phyloP scores from a whole-genome alignment of 75 land plant species.

The Gnetum montanum region DNA sequence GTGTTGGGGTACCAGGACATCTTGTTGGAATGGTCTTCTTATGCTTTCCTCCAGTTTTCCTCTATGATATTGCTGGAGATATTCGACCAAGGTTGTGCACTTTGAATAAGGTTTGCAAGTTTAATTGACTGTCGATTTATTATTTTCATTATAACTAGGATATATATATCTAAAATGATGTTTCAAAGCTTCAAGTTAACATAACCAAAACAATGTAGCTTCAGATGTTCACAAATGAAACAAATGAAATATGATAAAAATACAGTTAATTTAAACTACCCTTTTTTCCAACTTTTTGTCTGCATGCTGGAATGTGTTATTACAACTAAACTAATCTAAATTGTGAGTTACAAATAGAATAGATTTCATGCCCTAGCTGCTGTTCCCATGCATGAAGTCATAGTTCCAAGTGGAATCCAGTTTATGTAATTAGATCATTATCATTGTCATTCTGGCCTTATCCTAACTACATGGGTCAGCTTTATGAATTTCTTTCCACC shows the following conservation, averaged over 20 bases:
- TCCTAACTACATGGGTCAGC: too few relatives aligned
- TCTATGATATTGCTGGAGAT: slow-evolving; percentile 39
- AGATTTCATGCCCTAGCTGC: too few relatives aligned
- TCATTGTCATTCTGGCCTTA: too few relatives aligned
- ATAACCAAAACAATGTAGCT: neutral
- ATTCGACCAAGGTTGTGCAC: slow-evolving; percentile 43
- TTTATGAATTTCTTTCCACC: too few relatives aligned
- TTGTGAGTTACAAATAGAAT: too few relatives aligned
- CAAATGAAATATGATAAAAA: neutral
- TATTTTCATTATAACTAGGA: neutral
- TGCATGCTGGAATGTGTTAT: too few relatives aligned
- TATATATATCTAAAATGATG: neutral
- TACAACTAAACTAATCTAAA: too few relatives aligned
- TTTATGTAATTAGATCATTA: too few relatives aligned
- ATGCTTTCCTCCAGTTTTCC: slow-evolving; percentile 61
- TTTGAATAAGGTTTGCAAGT: slow-evolving; percentile 63
- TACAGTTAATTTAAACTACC: neutral
- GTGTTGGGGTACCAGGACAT: slow-evolving; percentile 43
- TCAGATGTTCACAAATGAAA: too few relatives aligned
- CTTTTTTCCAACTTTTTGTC: neutral
- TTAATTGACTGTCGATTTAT: neutral
- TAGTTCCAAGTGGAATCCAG: too few relatives aligned
- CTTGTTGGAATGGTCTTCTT: slow-evolving; percentile 33
- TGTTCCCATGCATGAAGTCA: too few relatives aligned
- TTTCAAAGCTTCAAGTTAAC: neutral